Percentiles rank a stretch among this genome's conserved stretches.
phyloP scores from a whole-genome alignment of 345 rosid species.

The Eutrema japonicum region DNA sequence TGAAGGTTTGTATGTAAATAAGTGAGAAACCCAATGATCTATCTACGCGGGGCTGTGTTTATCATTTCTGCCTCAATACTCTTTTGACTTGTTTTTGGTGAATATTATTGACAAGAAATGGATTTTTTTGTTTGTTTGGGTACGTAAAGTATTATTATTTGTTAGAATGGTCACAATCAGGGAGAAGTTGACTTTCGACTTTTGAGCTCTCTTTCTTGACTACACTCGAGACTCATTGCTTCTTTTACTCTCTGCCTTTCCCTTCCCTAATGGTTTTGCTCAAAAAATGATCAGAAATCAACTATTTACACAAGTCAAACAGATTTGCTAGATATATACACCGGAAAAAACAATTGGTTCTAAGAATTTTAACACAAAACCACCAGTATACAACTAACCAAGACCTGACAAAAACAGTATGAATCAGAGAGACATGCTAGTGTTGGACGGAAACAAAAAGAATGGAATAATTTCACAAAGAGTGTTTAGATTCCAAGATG shows the following conservation, averaged over 20 bases:
- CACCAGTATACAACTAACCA: not conserved
- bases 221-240: too few relatives aligned
- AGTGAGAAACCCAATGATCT: conserved; percentile 34
- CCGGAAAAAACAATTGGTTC: not conserved
- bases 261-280: too few relatives aligned
- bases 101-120: conserved; percentile 13
- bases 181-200: not conserved
- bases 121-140: not conserved
- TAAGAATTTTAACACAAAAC: too few relatives aligned
- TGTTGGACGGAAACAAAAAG: not conserved
- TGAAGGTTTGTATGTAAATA: conserved; percentile 38
- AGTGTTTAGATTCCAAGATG: not conserved
- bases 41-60: conserved; percentile 38
- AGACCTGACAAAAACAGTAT: not conserved
- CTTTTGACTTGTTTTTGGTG: conserved; percentile 18
- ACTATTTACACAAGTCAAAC: not conserved
- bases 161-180: not conserved
- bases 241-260: too few relatives aligned
- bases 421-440: not conserved
- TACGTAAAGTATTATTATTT: not conserved
- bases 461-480: not conserved
- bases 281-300: not conserved
- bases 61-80: conserved; percentile 33
- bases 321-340: too few relatives aligned
- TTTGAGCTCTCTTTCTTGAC: too few relatives aligned